These are phyloP conservation scores for Wickerhamiella hasegawae DNA, from an alignment of 805 yeast species.

Conservation along the genomic window DNA sequence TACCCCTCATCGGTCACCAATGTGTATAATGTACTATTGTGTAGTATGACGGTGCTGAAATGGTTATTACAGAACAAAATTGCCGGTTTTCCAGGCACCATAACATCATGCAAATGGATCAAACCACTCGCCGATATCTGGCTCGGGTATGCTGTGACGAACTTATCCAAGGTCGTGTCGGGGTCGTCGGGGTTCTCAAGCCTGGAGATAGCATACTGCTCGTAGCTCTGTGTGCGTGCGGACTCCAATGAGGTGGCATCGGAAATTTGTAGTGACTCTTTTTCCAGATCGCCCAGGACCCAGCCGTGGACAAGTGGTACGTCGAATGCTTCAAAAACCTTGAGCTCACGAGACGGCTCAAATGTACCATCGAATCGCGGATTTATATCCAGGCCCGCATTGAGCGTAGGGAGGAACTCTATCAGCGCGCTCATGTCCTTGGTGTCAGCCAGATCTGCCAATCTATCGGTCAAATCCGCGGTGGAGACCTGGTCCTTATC, in stretches of 20 bases:
- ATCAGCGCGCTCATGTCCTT: slow-evolving; percentile 22
- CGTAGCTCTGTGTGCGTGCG: slow-evolving; percentile 24
- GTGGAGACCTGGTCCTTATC: slow-evolving; percentile 1
- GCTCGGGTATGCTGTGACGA: slow-evolving; percentile 47
- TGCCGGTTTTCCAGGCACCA: slow-evolving; percentile 38
- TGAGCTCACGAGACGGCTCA: slow-evolving; percentile 34
- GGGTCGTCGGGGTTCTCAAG: slow-evolving; percentile 34
- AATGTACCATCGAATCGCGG: slow-evolving; percentile 54
- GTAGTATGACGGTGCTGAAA: slow-evolving; percentile 47
- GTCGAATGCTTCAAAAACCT: slow-evolving; percentile 41
- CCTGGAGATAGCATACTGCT: slow-evolving; percentile 45
- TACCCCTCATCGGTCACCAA: slow-evolving; percentile 70
- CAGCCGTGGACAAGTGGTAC: slow-evolving; percentile 70
- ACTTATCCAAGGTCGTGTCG: slow-evolving; percentile 25
- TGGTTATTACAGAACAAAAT: slow-evolving; percentile 83
- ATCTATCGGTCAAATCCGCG: slow-evolving; percentile 15
- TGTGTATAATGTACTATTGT: slow-evolving; percentile 34
- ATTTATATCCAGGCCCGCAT: slow-evolving; percentile 56
- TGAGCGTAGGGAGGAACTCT: slow-evolving; percentile 42
- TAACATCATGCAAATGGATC: slow-evolving; percentile 26
- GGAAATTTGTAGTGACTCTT: slow-evolving; percentile 16
- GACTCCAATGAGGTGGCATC: slow-evolving; percentile 16
- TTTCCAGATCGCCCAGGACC: slow-evolving; percentile 24
- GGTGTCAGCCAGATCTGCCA: slow-evolving; percentile 13
- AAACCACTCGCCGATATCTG: slow-evolving; percentile 65